Evolutionary conservation across 371 early-diverging fungal genomes (phyloP).

Genomic region (Dipsacomyces acuminosporus): DNA sequence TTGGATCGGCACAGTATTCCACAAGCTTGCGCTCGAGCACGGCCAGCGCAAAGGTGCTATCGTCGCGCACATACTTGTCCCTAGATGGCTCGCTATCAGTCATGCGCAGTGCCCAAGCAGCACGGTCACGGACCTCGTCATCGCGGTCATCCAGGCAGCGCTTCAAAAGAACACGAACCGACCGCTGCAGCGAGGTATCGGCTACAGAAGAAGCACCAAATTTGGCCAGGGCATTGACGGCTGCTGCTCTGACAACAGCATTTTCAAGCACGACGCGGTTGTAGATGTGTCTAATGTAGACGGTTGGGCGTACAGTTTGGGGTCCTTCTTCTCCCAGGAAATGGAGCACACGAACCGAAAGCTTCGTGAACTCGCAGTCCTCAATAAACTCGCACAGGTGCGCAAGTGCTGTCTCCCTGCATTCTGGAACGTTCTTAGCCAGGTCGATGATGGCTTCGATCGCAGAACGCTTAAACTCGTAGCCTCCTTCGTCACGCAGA

Average conservation of each 20-base stretch:
- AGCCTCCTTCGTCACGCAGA: constrained; percentile 96
- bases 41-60: constrained; percentile 79
- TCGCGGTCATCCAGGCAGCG: constrained; percentile 96
- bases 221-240: constrained; percentile 89
- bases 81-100: constrained; percentile 60
- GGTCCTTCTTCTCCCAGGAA: constrained; percentile 95
- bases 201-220: constrained; percentile 78
- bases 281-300: constrained; percentile 97
- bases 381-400: constrained; percentile 99
- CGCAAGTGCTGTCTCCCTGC: constrained; percentile 88
- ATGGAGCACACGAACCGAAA: constrained; percentile 92
- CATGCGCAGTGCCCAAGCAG: constrained; percentile 80
- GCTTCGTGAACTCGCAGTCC: constrained; percentile 96
- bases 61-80: constrained; percentile 62
- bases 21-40: constrained; percentile 82
- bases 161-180: constrained; percentile 76
- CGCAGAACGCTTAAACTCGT: constrained; percentile 91
- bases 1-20: constrained; percentile 68
- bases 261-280: constrained; percentile 97
- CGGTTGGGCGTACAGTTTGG: constrained; percentile 79
- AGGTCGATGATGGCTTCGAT: constrained; percentile 97
- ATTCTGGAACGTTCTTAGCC: constrained; percentile 85
- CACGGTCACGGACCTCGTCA: constrained; percentile 97
- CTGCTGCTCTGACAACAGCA: constrained; percentile 95
- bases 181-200: constrained; percentile 70